phyloP scores from a whole-genome alignment of 1,139 yeast species.

The Blastobotrys niveus region DNA sequence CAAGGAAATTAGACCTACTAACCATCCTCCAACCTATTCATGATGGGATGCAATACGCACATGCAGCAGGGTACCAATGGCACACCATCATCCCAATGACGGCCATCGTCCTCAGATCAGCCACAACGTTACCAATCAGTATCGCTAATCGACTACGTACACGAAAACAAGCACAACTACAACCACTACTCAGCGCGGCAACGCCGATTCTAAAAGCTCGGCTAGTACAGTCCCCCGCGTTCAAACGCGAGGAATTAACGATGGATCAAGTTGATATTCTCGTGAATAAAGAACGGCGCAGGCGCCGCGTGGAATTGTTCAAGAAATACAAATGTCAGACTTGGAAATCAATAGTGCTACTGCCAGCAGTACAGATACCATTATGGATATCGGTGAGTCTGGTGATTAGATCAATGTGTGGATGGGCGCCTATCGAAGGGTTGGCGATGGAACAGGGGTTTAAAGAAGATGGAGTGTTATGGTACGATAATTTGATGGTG shows the following conservation, averaged over 20 bases:
- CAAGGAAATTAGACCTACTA: conserved; percentile 7
- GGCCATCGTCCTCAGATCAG: conserved; percentile 58
- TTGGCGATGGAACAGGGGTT: conserved; percentile 52
- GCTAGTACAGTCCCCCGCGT: conserved; percentile 45
- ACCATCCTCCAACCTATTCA: conserved; percentile 25
- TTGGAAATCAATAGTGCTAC: conserved; percentile 67
- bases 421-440: conserved; percentile 47
- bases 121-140: conserved; percentile 74
- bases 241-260: conserved; percentile 45
- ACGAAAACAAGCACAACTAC: conserved; percentile 60
- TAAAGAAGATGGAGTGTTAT: conserved; percentile 50
- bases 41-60: conserved; percentile 25
- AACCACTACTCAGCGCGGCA: conserved; percentile 61
- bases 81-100: conserved; percentile 70
- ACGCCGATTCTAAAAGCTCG: conserved; percentile 69
- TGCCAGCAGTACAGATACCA: conserved; percentile 79
- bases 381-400: conserved; percentile 78
- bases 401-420: conserved; percentile 70
- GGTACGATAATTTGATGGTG: conserved; percentile 56
- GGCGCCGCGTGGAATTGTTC: conserved; percentile 65
- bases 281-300: conserved; percentile 70
- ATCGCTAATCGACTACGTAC: conserved; percentile 62
- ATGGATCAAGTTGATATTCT: conserved; percentile 73
- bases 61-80: conserved; percentile 64
- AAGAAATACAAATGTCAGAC: conserved; percentile 61